Percentiles rank a stretch among this genome's conserved stretches.
Conservation (phyloP, 2,329 filamentous ascomycete species). For the Paraphoma sp. region DNA sequence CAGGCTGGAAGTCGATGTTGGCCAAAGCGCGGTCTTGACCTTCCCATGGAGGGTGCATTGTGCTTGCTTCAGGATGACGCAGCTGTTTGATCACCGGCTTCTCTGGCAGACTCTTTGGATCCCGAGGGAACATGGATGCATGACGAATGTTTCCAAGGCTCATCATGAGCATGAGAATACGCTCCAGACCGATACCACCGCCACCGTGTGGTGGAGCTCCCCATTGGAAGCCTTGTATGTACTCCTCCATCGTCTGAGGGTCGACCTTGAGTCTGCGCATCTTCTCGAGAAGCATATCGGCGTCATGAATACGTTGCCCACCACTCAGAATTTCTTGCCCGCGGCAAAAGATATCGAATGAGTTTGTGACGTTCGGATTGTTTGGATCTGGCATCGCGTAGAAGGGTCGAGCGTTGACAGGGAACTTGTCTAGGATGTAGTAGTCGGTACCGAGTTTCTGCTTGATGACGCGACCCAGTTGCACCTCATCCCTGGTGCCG, state of each 20-base stretch:
- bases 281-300: constrained; percentile 73
- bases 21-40: constrained; percentile 56
- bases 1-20: constrained; percentile 67
- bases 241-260: constrained; percentile 86
- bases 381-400: constrained; percentile 86
- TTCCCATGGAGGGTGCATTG: constrained; percentile 71
- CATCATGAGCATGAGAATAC: constrained; percentile 84
- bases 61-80: constrained; percentile 88
- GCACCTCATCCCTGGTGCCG: constrained; percentile 84
- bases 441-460: constrained; percentile 89
- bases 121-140: constrained; percentile 84
- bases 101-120: constrained; percentile 83
- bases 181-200: constrained; percentile 87
- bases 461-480: constrained; percentile 82
- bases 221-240: constrained; percentile 86
- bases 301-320: constrained; percentile 90
- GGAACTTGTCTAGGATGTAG: constrained; percentile 95
- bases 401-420: constrained; percentile 81
- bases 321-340: constrained; percentile 93
- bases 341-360: constrained; percentile 92
- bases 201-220: constrained; percentile 89
- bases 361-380: constrained; percentile 79
- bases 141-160: constrained; percentile 89
- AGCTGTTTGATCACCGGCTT: constrained; percentile 68
- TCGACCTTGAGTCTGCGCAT: constrained; percentile 79